Percentiles rank a stretch among this genome's conserved stretches.
phyloP scores from a whole-genome alignment of 495 filamentous ascomycete genomes.

The Aspergillus egyptiacus region DNA sequence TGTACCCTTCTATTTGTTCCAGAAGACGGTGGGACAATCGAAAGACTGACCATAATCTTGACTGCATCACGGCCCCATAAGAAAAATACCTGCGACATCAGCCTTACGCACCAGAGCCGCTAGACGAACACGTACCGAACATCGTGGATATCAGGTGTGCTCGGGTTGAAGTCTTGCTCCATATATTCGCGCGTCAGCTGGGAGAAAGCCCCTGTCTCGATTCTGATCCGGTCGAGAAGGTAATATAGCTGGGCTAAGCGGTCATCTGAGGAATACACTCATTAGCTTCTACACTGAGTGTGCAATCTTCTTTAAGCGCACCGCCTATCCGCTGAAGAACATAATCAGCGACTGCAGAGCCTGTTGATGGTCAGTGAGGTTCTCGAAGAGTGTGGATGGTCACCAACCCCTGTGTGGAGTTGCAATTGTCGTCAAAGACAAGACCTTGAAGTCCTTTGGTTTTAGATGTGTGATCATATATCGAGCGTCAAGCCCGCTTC shows the following conservation, averaged over 20 bases:
- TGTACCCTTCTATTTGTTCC: constrained; percentile 64
- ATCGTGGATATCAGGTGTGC: constrained; percentile 63
- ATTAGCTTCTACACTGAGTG: neutral
- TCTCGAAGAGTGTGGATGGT: neutral
- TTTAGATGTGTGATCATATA: constrained; percentile 84
- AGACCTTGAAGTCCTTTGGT: constrained; percentile 63
- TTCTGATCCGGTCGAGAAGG: constrained; percentile 55
- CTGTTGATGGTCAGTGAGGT: constrained; percentile 25
- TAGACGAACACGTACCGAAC: constrained; percentile 46
- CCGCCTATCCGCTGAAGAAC: constrained; percentile 63
- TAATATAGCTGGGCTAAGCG: constrained; percentile 65
- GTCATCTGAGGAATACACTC: constrained; percentile 26
- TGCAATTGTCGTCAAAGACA: constrained; percentile 81
- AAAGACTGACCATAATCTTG: constrained; percentile 66
- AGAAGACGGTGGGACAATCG: constrained; percentile 67
- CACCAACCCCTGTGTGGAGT: constrained; percentile 71
- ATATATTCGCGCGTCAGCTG: constrained; percentile 84
- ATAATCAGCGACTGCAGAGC: constrained; percentile 80
- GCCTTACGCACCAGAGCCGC: constrained; percentile 6
- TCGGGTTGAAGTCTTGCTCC: constrained; percentile 73
- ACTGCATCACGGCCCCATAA: constrained; percentile 73
- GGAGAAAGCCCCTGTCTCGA: constrained; percentile 76
- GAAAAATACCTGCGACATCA: constrained; percentile 65
- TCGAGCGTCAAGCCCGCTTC: constrained; percentile 81
- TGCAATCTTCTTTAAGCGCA: constrained; percentile 8